Evolutionary conservation across 768 basidiomycete species (phyloP), one percentile per base, ranked within the genome.

Genomic region (Cubamyces lactineus): DNA sequence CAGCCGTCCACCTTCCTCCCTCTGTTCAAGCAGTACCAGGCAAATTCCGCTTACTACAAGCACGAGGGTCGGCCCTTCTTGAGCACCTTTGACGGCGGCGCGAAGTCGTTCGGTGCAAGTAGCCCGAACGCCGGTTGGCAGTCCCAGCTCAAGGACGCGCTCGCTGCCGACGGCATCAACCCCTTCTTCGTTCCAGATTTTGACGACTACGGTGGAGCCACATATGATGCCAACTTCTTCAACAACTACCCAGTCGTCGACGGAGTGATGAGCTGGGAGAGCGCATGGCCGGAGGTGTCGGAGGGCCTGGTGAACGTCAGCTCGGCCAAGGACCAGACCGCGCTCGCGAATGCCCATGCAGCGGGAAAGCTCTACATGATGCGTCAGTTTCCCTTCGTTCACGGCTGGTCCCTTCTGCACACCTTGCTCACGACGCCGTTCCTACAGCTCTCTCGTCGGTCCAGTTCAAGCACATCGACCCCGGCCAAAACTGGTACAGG

Each of bases 181-280:
- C 86, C 87, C 0, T 75, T 82, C 0, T 83, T 89, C 73, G 88
- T 88, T 74, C 75, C 82, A 26, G 81, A 84, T 67, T 84, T 85
- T 68, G 63, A 67, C 46, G 24, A 67, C 57, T 57, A 75, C 73
- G 62, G 68, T 69, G 69, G 71, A 0, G 80, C 82, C 41, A 79
- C 47, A 23, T 57, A 57, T 47, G 56, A 57, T 17, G 51, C 42
- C 17, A 30, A 47, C 46, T 60, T 60, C 51, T 60, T 60, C 43
- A 17, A 24, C 13, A 53, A 54, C 59, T 53, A 60, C 26, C 53
- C 53, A 9, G 51, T 53, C 17, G 49, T 60, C 21, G 51, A 60
- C 46, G 59, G 59, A 15, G 51, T 60, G 15, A 34, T 53, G 30
- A 46, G 45, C 34, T 53, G 51, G 59, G 59, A 53, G 16, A 26